Conservation (phyloP, 2,329 filamentous ascomycete species). For the Truncatella angustata region DNA sequence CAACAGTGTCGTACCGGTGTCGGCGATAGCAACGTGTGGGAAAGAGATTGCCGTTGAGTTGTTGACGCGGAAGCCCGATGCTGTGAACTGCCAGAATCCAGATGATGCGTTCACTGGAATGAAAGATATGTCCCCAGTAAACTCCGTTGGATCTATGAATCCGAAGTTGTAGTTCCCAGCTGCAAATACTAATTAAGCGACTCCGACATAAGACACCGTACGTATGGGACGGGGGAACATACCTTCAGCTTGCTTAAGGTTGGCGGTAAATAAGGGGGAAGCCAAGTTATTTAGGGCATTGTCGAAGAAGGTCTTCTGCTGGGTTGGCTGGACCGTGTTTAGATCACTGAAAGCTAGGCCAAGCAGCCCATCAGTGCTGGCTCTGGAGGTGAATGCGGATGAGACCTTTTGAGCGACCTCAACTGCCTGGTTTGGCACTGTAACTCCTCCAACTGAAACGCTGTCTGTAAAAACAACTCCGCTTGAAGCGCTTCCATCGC, state of each 20-base stretch:
- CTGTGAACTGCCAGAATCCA: slow-evolving; percentile 64
- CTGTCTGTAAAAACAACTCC: slow-evolving; percentile 43
- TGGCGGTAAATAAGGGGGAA: slow-evolving; percentile 55
- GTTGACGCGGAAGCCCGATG: slow-evolving; percentile 54
- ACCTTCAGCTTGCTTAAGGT: slow-evolving; percentile 31
- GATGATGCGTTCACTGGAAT: slow-evolving; percentile 51
- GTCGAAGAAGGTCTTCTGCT: slow-evolving; percentile 43
- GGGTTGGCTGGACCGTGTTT: slow-evolving; percentile 39
- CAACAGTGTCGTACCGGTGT: slow-evolving; percentile 67
- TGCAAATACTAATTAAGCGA: no score
- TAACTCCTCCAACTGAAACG: slow-evolving; percentile 40
- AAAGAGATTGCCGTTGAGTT: slow-evolving; percentile 12
- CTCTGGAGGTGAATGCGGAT: slow-evolving; percentile 33
- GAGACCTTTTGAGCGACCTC: slow-evolving; percentile 41
- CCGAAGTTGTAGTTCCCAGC: slow-evolving; percentile 36
- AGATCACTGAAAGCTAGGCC: slow-evolving; percentile 41
- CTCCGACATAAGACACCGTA: no score
- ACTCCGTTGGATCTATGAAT: slow-evolving; percentile 54
- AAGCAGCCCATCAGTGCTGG: slow-evolving; percentile 39
- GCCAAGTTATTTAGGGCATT: slow-evolving; percentile 30
- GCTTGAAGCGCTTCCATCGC: slow-evolving; percentile 39
- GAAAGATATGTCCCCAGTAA: slow-evolving; percentile 58
- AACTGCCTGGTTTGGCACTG: slow-evolving; percentile 38
- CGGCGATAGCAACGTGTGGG: slow-evolving; percentile 40
- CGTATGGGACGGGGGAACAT: no score